A percentile compares a stretch with the other conserved stretches of the same genome.
Evolutionary conservation across 2,329 filamentous ascomycete genomes (phyloP).

Genomic region (Magnaporthales sp.): DNA sequence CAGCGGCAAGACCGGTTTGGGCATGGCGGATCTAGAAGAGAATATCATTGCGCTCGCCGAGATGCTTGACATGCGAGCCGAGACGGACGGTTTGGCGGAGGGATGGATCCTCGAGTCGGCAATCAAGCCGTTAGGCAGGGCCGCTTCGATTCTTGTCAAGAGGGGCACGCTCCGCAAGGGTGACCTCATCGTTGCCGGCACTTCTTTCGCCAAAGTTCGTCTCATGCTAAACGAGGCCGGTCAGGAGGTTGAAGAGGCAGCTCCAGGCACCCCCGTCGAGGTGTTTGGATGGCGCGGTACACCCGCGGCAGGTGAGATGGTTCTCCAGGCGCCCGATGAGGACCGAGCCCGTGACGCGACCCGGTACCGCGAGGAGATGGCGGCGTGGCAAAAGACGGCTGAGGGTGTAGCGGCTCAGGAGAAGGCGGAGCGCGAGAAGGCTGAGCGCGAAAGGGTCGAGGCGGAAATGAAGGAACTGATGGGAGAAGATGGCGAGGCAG

Average conservation of each 20-base stretch:
- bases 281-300: conserved; percentile 87
- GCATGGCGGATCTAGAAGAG: conserved; percentile 89
- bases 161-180: conserved; percentile 76
- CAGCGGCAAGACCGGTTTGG: conserved; percentile 86
- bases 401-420: conserved; percentile 72
- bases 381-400: conserved; percentile 65
- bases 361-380: conserved; percentile 64
- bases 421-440: conserved; percentile 50
- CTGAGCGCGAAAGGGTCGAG: conserved; percentile 30
- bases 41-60: conserved; percentile 79
- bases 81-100: conserved; percentile 68
- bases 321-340: conserved; percentile 75
- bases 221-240: conserved; percentile 80
- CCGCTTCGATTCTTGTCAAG: conserved; percentile 82
- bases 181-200: conserved; percentile 79
- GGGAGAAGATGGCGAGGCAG: conserved; percentile 20
- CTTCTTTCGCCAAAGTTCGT: conserved; percentile 80
- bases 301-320: conserved; percentile 77
- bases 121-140: conserved; percentile 74
- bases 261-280: conserved; percentile 84
- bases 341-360: conserved; percentile 70
- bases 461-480: conserved; percentile 23
- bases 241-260: conserved; percentile 58
- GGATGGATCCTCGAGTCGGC: conserved; percentile 92
- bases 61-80: conserved; percentile 81